Base-by-base conservation (phyloP, 2,329 filamentous ascomycete species). In the Lachnellula cervina region DNA sequence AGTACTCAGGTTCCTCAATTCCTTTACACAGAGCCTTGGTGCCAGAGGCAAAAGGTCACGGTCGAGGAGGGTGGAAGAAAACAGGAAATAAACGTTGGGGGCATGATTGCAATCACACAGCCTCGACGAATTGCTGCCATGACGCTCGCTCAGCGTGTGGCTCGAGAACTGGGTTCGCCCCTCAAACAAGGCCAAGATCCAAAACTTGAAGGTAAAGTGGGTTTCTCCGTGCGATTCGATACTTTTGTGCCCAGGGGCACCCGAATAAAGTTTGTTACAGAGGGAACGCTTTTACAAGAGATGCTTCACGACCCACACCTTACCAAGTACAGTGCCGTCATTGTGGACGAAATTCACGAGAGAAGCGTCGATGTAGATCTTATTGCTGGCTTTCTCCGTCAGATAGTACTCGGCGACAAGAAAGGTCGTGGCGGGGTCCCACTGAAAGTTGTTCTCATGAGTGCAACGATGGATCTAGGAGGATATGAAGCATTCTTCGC, bases 331-430 rank as follows among this genome's bases (percentile, higher is more conserved):
- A 96, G 90, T 66, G 91, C 88, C 3, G 80, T 99, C 0, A 80
- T 99, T 17, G 90, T 99, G 7, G 94, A 99, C 72, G 94, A 99
- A 71, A 94, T 99, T 13, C 94, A 99, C 74, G 94, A 99, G 74
- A 81, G 94, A 64, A 96, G 92, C 63, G 83, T 97, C 21, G 95
- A 97, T 69, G 93, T 97, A 7, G 94, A 99, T 73, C 74, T 99
- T 25, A 79, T 97, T 9, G 78, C 95, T 25, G 94, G 94, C 0
- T 97, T 99, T 62, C 70, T 99, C 59, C 89, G 89, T 68, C 87
- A 88, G 58, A 81, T 97, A 47, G 74, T 94, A 1, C 76, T 78
- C 0, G 77, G 80, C 2, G 77, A 84, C 54, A 80, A 82, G 38
- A 77, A 81, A 45, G 84, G 84, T 6, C 82, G 88, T 4, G 84